phyloP scores from a whole-genome alignment of 2,329 filamentous ascomycete species.

The Aspergillus pseudoviridinutans region DNA sequence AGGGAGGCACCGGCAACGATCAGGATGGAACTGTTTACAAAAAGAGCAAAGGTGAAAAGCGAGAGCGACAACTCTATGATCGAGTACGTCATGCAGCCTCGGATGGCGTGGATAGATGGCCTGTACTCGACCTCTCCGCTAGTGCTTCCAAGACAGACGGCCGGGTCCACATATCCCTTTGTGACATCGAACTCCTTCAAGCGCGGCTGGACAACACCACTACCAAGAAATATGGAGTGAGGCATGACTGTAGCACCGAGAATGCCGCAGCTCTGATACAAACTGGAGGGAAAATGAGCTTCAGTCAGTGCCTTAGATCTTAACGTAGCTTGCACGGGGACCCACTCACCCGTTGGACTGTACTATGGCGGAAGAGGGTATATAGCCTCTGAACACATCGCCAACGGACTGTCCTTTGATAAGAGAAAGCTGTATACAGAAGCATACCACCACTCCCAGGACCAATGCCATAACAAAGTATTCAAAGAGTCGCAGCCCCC shows the following conservation, averaged over 20 bases:
- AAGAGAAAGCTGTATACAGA: slow-evolving; percentile 54
- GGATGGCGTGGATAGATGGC: slow-evolving; percentile 69
- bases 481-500: slow-evolving; percentile 51
- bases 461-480: slow-evolving; percentile 53
- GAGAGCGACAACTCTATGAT: slow-evolving; percentile 66
- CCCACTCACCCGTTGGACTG: slow-evolving; percentile 46
- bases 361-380: slow-evolving; percentile 52
- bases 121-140: slow-evolving; percentile 59
- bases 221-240: slow-evolving; percentile 56
- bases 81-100: slow-evolving; percentile 68
- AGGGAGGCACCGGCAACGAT: slow-evolving; percentile 77
- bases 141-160: slow-evolving; percentile 26
- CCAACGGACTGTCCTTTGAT: slow-evolving; percentile 48
- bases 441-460: slow-evolving; percentile 54
- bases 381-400: slow-evolving; percentile 52
- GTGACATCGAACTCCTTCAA: slow-evolving; percentile 46
- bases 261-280: slow-evolving; percentile 54
- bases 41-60: slow-evolving; percentile 78
- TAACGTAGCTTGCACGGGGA: not conserved
- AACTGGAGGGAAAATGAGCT: slow-evolving; percentile 22
- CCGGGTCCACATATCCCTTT: slow-evolving; percentile 32
- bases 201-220: slow-evolving; percentile 53
- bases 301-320: slow-evolving; percentile 4
- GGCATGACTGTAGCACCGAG: slow-evolving; percentile 56
- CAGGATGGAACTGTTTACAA: slow-evolving; percentile 78